A percentile compares a stretch with the other conserved stretches of the same genome.
Conservation (phyloP, 768 basidiomycete genomes). For the Agrocybe chaxingu region DNA sequence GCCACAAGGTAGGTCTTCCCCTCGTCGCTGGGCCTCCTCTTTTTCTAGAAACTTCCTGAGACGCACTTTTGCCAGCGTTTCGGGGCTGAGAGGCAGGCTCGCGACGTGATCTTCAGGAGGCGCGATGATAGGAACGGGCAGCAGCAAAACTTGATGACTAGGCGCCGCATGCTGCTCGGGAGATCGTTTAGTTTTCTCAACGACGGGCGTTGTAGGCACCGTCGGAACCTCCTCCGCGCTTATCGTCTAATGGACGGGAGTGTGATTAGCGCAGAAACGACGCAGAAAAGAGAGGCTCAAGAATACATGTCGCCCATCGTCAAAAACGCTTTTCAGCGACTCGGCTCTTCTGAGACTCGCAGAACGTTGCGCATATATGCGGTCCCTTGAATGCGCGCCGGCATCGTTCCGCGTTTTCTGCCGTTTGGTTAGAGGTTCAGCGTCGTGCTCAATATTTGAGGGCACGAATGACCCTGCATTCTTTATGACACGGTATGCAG, state of each 20-base stretch:
- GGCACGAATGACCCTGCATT: constrained; percentile 9
- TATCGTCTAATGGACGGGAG: not conserved
- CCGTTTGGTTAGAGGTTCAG: constrained; percentile 7
- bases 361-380: constrained; percentile 15
- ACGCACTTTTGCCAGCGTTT: constrained; percentile 42
- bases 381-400: constrained; percentile 3
- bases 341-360: constrained; percentile 17
- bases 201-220: constrained; percentile 10
- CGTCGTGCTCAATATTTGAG: not conserved
- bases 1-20: constrained; percentile 29
- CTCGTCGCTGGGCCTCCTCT: constrained; percentile 33
- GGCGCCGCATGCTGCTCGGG: not conserved
- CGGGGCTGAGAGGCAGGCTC: constrained; percentile 29
- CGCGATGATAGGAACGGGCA: constrained; percentile 49
- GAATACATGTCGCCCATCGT: not conserved
- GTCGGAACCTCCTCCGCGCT: constrained; percentile 7
- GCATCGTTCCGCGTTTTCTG: constrained; percentile 5
- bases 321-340: constrained; percentile 9
- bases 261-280: not conserved
- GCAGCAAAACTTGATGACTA: not conserved
- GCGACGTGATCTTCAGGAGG: constrained; percentile 39
- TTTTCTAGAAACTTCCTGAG: constrained; percentile 36
- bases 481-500: constrained; percentile 16
- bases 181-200: too few relatives aligned
- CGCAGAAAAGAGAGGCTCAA: not conserved